Base-by-base conservation (phyloP, 2,329 filamentous ascomycete genomes). In the Chaetomiaceae sp. region DNA sequence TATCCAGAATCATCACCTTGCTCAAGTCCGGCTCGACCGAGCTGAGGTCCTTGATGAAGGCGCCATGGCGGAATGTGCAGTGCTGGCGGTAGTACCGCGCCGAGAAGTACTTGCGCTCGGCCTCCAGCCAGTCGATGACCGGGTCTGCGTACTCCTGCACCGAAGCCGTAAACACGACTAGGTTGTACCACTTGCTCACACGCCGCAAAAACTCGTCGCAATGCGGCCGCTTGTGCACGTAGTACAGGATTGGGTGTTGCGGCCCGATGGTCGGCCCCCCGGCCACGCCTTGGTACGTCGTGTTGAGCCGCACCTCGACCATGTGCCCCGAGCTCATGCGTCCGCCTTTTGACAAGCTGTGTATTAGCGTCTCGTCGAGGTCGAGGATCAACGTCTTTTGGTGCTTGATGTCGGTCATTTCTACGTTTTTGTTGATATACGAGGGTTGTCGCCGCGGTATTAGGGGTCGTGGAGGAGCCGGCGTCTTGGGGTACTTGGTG, bases 91-190 rank as follows among this genome's bases (percentile, higher is more conserved):
- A 99, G 73, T 94, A 97, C 61, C 94, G 79, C 36, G 86, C 89
- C 32, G 88, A 87, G 72, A 99, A 99, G 74, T 90, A 97, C 73
- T 97, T 97, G 65, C 91, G 85, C 72, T 99, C 94, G 61, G 90
- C 85, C 72, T 99, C 94, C 55, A 99, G 80, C 90, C 91, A 97
- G 77, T 99, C 94, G 67, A 99, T 97, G 52, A 99, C 94, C 0
- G 94, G 94, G 69, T 99, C 94, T 53, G 94, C 94, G 66, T 99
- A 99, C 70, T 99, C 94, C 69, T 99, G 94, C 33, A 99, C 94
- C 18, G 90, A 96, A 2, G 94, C 94, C 9, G 94, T 99, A 70
- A 99, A 99, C 42, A 97, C 79, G 47, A 99, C 89, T 14, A 99
- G 76, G 67, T 96, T 97, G 73, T 95, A 99, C 94, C 94, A 99